These are phyloP conservation scores for Trichophyton benhamiae DNA, from an alignment of 2,329 filamentous ascomycete species.

Conservation along the genomic window DNA sequence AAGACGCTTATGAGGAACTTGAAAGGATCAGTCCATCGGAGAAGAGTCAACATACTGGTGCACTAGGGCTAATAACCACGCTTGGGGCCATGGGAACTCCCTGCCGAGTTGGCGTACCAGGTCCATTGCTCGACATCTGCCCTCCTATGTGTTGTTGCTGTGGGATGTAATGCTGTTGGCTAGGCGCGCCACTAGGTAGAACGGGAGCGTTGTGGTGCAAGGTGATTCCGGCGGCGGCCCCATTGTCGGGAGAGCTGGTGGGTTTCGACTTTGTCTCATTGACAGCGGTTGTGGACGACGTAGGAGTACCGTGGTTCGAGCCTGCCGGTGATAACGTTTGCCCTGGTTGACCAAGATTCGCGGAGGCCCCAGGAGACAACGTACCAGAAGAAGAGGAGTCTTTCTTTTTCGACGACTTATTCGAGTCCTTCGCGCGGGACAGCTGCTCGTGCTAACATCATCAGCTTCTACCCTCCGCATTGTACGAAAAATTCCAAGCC, in stretches of 20 bases:
- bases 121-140: constrained; percentile 37
- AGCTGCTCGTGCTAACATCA: constrained; percentile 60
- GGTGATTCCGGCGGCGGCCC: constrained; percentile 17
- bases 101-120: constrained; percentile 51
- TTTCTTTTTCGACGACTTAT: constrained; percentile 62
- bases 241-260: constrained; percentile 30
- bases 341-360: constrained; percentile 13
- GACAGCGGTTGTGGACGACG: constrained; percentile 77
- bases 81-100: constrained; percentile 58
- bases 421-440: constrained; percentile 75
- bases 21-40: not conserved
- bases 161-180: constrained; percentile 29
- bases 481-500: constrained; percentile 14
- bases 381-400: constrained; percentile 50
- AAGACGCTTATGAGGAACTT: not conserved
- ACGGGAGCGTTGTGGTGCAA: constrained; percentile 18
- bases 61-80: constrained; percentile 88
- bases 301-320: constrained; percentile 60
- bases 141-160: constrained; percentile 23
- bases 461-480: constrained; percentile 12
- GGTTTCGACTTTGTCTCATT: constrained; percentile 78
- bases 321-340: constrained; percentile 45
- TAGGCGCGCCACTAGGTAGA: constrained; percentile 20
- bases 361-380: constrained; percentile 57
- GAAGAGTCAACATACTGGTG: constrained; percentile 54